Evolutionary conservation across 2,329 filamentous ascomycete genomes (phyloP), one percentile per base, ranked within the genome.

Genomic region (Cordyceps tenuipes): DNA sequence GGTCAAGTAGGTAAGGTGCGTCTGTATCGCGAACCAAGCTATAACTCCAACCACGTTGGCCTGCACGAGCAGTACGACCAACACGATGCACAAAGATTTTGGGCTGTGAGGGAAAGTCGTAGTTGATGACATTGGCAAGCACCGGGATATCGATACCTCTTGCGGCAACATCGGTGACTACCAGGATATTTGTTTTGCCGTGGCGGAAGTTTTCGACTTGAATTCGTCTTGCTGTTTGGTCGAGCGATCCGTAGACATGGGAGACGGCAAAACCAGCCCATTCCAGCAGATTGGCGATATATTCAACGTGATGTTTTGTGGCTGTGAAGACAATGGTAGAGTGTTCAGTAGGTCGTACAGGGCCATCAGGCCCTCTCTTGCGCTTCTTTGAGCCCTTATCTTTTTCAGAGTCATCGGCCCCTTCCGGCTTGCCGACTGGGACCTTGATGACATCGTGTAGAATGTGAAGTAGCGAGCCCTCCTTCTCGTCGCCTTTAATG

Each of bases 71-170:
- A 29, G 95, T 99, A 75, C 94, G 87, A 68, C 94, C 94, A 51
- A 99, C 94, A 70, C 94, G 87, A 74, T 99, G 94, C 31, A 99
- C 89, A 68, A 95, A 99, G 47, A 99, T 86, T 75, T 99, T 99
- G 21, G 94, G 91, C 68, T 97, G 94, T 1, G 93, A 89, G 3
- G 94, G 93, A 65, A 99, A 99, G 70, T 97, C 93, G 74, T 96
- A 99, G 78, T 99, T 97, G 78, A 99, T 93, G 62, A 99, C 94
- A 70, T 99, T 97, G 60, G 91, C 92, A 41, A 99, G 81, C 51
- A 97, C 83, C 0, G 94, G 94, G 66, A 99, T 96, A 84, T 99
- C 94, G 63, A 99, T 95, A 84, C 94, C 93, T 79, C 94, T 84
- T 23, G 94, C 94, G 15, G 94, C 94, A 58, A 99, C 91, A 71